Conservation (phyloP, 108 stramenopile species). For the Discostella stelligeroides region DNA sequence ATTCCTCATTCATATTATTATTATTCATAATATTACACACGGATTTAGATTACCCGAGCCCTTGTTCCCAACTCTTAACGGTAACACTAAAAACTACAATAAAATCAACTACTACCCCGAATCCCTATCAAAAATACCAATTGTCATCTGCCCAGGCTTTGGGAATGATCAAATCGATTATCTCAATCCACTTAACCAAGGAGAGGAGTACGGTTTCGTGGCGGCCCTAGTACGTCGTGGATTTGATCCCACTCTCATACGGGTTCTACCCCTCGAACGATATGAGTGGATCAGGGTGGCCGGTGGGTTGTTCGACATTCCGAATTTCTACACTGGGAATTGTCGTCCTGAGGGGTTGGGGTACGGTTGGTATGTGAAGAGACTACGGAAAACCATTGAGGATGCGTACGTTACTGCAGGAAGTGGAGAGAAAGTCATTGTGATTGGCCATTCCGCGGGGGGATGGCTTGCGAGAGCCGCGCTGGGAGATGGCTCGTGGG, state of each 20-base stretch:
- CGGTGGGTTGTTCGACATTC: constrained; percentile 67
- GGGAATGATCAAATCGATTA: constrained; percentile 85
- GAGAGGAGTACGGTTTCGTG: constrained; percentile 46
- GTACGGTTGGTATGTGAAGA: constrained; percentile 88
- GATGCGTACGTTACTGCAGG: constrained; percentile 38
- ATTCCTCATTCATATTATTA: too few species aligned
- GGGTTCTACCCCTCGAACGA: constrained; percentile 73
- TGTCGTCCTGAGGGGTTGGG: constrained; percentile 67
- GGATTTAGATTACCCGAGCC: too few species aligned
- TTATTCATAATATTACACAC: too few species aligned
- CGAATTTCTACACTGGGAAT: constrained; percentile 71
- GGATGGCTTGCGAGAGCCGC: constrained; percentile 93
- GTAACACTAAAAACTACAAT: too few species aligned
- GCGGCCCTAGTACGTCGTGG: constrained; percentile 57
- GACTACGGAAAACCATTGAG: constrained; percentile 60
- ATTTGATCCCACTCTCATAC: constrained; percentile 57
- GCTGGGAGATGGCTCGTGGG: constrained; percentile 71
- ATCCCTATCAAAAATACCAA: constrained; percentile 22
- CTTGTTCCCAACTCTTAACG: too few species aligned
- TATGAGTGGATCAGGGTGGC: constrained; percentile 87
- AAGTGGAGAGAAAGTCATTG: constrained; percentile 54
- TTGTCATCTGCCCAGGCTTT: constrained; percentile 79
- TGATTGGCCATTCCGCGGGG: constrained; percentile 87
- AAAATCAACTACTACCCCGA: neutral
- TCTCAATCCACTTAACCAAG: constrained; percentile 52